phyloP scores from a whole-genome alignment of 2,329 filamentous ascomycete species.

The Nemania abortiva region DNA sequence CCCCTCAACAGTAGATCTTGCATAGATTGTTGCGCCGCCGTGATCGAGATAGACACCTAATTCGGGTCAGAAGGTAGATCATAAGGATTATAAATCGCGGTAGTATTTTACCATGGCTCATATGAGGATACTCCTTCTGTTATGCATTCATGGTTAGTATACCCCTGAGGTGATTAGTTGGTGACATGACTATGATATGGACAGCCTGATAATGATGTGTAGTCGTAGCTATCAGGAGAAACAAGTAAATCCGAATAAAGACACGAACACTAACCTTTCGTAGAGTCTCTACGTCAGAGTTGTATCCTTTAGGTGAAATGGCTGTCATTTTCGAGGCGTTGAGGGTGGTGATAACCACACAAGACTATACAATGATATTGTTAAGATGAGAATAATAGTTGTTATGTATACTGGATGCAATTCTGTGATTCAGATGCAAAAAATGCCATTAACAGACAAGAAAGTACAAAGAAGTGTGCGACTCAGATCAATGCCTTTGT shows the following conservation, averaged over 20 bases:
- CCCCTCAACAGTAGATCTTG: constrained; percentile 66
- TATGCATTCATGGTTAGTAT: constrained; percentile 22
- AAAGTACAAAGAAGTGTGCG: constrained; percentile 18
- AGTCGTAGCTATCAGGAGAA: background rate
- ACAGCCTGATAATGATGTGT: background rate
- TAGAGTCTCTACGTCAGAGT: constrained; percentile 53
- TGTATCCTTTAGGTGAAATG: constrained; percentile 49
- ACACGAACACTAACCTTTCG: constrained; percentile 42
- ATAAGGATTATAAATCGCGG: background rate
- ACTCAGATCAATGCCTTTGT: constrained; percentile 19
- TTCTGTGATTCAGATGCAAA: constrained; percentile 25
- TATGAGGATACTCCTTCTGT: constrained; percentile 57
- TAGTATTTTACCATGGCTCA: constrained; percentile 55
- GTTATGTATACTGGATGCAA: constrained; percentile 13
- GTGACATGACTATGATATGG: background rate
- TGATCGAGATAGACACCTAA: constrained; percentile 68
- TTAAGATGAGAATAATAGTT: constrained; percentile 1
- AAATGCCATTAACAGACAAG: constrained; percentile 16
- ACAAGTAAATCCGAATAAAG: background rate
- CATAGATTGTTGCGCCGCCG: constrained; percentile 68
- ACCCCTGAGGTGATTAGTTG: background rate
- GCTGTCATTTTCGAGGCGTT: constrained; percentile 39
- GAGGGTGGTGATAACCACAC: constrained; percentile 3
- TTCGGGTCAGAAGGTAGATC: constrained; percentile 28
- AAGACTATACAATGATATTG: constrained; percentile 12